Percentiles rank a stretch among this genome's conserved stretches.
These are phyloP conservation scores for Colletotrichum lentis DNA, from an alignment of 2,329 filamentous ascomycete species.

Conservation along the genomic window DNA sequence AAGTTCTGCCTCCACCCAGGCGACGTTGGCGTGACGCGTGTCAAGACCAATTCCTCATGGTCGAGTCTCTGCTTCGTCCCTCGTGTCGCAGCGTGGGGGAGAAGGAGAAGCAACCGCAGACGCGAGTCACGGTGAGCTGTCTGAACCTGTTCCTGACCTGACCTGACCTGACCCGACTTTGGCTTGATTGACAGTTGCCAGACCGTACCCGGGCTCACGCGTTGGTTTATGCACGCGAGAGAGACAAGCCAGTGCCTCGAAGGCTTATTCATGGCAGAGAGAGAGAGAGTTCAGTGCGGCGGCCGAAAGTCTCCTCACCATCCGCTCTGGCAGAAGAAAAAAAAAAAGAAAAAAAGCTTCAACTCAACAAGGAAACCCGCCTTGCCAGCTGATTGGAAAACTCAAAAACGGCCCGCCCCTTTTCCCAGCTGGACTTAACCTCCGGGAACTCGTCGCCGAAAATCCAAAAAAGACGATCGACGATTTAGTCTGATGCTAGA, in stretches of 20 bases:
- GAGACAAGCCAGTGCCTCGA: neutral
- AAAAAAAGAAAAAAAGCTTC: too few relatives aligned
- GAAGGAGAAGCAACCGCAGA: neutral
- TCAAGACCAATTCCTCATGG: neutral
- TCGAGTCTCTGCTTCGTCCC: neutral
- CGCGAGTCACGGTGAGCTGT: constrained; percentile 3
- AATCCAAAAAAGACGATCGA: constrained; percentile 9
- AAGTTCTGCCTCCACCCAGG: too few relatives aligned
- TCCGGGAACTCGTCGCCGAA: constrained; percentile 13
- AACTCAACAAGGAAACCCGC: neutral
- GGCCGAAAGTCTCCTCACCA: neutral
- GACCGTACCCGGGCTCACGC: constrained; percentile 9
- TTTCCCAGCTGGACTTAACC: neutral
- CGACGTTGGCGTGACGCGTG: neutral
- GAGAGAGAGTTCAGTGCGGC: constrained; percentile 16
- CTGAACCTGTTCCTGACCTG: neutral
- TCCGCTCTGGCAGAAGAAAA: neutral
- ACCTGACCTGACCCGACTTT: neutral
- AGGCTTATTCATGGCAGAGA: neutral
- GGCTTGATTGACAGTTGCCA: constrained; percentile 24
- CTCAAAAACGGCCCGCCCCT: neutral
- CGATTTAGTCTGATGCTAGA: neutral
- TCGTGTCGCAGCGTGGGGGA: neutral
- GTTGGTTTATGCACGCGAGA: constrained; percentile 14
- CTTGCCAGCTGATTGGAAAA: constrained; percentile 14